Conservation (phyloP, 2,329 filamentous ascomycete genomes). For the Botryotinia calthae region DNA sequence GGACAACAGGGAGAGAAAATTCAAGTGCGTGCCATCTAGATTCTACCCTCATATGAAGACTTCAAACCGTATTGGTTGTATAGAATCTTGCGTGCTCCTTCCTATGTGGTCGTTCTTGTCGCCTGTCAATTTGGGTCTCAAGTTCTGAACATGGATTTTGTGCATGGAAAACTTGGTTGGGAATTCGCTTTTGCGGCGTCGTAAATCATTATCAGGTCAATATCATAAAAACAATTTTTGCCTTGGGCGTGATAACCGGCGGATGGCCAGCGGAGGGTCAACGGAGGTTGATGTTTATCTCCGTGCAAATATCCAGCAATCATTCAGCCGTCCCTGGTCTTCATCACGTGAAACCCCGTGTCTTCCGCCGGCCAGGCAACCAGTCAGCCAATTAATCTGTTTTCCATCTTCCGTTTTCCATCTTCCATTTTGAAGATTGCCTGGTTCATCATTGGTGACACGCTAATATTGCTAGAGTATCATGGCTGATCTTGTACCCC, state of each 20-base stretch:
- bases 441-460: background rate
- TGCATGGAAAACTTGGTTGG: background rate
- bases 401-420: background rate
- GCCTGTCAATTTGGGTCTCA: background rate
- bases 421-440: background rate
- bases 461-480: background rate
- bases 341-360: background rate
- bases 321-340: background rate
- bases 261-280: background rate
- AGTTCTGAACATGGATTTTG: background rate
- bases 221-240: background rate
- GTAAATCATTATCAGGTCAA: background rate
- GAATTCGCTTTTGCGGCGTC: background rate
- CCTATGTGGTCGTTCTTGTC: background rate
- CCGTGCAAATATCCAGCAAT: background rate
- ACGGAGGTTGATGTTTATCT: background rate
- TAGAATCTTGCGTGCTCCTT: background rate
- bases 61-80: background rate
- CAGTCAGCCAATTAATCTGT: background rate
- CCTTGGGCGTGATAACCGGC: background rate
- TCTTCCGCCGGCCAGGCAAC: background rate
- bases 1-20: background rate
- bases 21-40: background rate
- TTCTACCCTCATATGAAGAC: background rate
- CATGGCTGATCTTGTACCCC: background rate